phyloP scores from a whole-genome alignment of 108 stramenopile species.

The Epithemia pelagica region DNA sequence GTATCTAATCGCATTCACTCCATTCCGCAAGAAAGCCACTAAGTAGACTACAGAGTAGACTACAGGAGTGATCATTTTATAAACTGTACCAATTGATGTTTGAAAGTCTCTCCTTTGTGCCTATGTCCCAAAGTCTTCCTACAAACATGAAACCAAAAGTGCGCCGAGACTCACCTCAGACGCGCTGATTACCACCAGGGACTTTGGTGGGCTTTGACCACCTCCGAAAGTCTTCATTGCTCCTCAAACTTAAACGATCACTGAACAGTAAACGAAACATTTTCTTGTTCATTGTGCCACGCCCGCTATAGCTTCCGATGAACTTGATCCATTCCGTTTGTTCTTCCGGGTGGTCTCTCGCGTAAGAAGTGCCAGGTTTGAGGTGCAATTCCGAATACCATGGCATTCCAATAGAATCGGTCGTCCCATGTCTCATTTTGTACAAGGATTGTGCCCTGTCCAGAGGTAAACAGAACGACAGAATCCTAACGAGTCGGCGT shows the following conservation, averaged over 20 bases:
- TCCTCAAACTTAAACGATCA: not conserved
- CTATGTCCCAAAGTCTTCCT: too few relatives aligned
- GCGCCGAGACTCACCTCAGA: too few relatives aligned
- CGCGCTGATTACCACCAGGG: too few relatives aligned
- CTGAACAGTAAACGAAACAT: not conserved
- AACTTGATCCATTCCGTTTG: not conserved
- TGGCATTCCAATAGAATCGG: not conserved
- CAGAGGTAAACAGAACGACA: not conserved
- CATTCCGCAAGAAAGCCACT: not conserved
- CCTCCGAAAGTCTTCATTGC: not conserved
- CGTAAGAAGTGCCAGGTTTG: not conserved
- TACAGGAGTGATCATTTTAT: too few relatives aligned
- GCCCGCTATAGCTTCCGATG: not conserved
- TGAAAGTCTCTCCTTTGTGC: too few relatives aligned
- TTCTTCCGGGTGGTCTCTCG: not conserved
- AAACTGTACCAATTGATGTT: too few relatives aligned
- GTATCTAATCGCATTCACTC: not conserved
- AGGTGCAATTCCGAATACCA: not conserved
- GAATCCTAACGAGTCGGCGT: not conserved
- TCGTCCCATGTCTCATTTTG: not conserved
- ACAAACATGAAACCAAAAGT: too few relatives aligned
- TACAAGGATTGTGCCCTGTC: not conserved
- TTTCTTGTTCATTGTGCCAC: not conserved
- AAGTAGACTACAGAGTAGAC: too few relatives aligned
- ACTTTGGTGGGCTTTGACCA: not conserved